Evolutionary conservation across 1,284 basidiomycete species (phyloP), one percentile per base, ranked within the genome.

Genomic region (Anthracocystis walkeri): DNA sequence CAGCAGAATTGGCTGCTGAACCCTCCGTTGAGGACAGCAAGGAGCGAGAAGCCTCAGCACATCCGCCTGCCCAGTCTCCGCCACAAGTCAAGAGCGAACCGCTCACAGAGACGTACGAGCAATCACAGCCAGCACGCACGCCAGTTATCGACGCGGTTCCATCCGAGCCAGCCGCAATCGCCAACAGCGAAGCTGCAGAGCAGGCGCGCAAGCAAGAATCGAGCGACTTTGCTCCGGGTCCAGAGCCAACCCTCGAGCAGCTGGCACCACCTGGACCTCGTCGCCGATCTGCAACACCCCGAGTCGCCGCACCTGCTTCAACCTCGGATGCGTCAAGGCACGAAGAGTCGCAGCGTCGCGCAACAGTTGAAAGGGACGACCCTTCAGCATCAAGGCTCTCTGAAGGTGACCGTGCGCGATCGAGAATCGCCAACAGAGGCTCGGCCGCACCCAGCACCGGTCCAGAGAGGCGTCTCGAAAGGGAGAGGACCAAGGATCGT

Each of bases 401-500:
- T 3, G 49, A 58, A 29, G 50, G 51, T 18, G 68, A 71, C 18
- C 53, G 29, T 12, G 35, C 44, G n/a, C 63, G 27, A 12, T 58
- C 68, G 2, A 57, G 63, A 27, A 46, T 44, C 10, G 27, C 49
- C 12, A 58, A 49, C 38, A 58, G 54, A n/a, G 50, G 46, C 49
- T 61, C 68, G 18, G 62, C 55, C 16, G 58, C 63, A 6, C 54
- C 68, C 16, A 40, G 58, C 20, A 53, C 63, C 2, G 55, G 48
- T 23, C 58, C 29, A 11, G 66, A 75, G 59, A 65, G 49, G 33
- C 66, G 66, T 8, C 27, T 55, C 18, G 71, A 69, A 14, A 48
- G 61, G 35, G 71, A 69, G 21, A 50, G 65, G 29, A 53, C 61
- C 35, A 65, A 70, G 48, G 63, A 70, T 38, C 62, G 65, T n/a